Percentiles rank a stretch among this genome's conserved stretches.
phyloP scores from a whole-genome alignment of 495 filamentous ascomycete species.

The Aspergillus affinis region DNA sequence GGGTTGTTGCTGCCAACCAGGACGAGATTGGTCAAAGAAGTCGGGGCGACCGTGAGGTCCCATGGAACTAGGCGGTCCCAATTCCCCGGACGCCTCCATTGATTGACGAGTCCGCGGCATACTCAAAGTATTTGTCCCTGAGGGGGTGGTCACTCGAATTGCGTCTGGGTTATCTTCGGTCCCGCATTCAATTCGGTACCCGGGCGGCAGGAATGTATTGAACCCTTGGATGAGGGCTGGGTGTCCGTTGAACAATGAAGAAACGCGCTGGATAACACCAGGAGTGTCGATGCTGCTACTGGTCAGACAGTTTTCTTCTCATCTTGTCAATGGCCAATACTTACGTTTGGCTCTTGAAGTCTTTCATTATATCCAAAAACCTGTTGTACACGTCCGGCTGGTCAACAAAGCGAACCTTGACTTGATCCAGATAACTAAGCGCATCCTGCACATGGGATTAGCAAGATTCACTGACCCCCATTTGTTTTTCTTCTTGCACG shows the following conservation, averaged over 20 bases:
- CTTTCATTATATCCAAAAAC: constrained; percentile 99
- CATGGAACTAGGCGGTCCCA: constrained; percentile 34
- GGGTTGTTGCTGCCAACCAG: constrained; percentile 48
- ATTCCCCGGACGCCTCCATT: constrained; percentile 41
- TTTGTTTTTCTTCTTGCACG: too few relatives aligned
- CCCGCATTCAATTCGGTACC: constrained; percentile 96
- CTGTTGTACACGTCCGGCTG: constrained; percentile 98
- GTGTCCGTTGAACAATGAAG: constrained; percentile 93
- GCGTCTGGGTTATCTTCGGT: constrained; percentile 88
- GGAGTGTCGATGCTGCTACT: constrained; percentile 85
- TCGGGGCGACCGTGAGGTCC: constrained; percentile 40
- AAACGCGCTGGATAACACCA: constrained; percentile 95
- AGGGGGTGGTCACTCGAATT: constrained; percentile 95
- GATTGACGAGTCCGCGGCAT: constrained; percentile 55
- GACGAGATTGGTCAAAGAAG: constrained; percentile 48
- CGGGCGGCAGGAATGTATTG: constrained; percentile 96
- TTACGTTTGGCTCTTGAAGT: constrained; percentile 97
- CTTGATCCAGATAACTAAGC: constrained; percentile 95
- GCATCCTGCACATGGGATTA: constrained; percentile 65
- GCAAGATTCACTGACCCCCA: neutral
- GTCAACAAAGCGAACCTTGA: constrained; percentile 96
- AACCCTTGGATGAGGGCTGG: constrained; percentile 97
- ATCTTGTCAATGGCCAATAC: constrained; percentile 28
- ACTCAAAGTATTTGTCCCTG: constrained; percentile 67
- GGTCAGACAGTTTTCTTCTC: constrained; percentile 17